Evolutionary conservation across 139 green algal species (phyloP).

Genomic region (Chlamydomonas sphaeroides): DNA sequence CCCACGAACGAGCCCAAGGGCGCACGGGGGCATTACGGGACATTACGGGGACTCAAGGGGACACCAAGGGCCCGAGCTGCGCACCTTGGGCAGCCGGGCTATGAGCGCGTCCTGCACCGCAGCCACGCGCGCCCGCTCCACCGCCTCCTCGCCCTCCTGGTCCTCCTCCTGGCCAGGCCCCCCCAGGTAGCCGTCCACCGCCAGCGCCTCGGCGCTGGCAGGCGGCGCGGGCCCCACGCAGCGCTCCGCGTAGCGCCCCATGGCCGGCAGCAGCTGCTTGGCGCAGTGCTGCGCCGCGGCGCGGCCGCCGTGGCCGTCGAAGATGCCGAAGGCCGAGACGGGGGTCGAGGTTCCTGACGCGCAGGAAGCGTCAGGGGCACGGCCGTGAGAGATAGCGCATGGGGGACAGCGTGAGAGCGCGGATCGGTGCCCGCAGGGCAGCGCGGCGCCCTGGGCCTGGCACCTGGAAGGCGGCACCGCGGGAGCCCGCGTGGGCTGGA

Average conservation of each 20-base stretch:
- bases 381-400: too few relatives aligned
- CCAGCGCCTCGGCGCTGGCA: background rate
- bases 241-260: constrained; percentile 46
- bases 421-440: too few relatives aligned
- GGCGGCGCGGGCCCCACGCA: background rate
- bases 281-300: constrained; percentile 42
- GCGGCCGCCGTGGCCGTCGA: constrained; percentile 67
- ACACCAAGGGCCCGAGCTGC: too few relatives aligned
- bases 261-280: constrained; percentile 58
- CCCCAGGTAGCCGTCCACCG: constrained; percentile 5
- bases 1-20: too few relatives aligned
- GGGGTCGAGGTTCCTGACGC: background rate
- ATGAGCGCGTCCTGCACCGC: constrained; percentile 36
- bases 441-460: too few relatives aligned
- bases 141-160: background rate
- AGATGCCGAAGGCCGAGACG: constrained; percentile 67
- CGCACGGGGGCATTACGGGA: too few relatives aligned
- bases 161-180: background rate
- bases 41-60: too few relatives aligned
- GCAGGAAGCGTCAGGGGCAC: too few relatives aligned
- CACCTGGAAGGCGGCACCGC: too few relatives aligned
- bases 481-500: too few relatives aligned
- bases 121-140: background rate
- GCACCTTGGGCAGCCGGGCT: constrained; percentile 58
- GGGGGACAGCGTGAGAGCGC: too few relatives aligned